Percentiles rank a stretch among this genome's conserved stretches.
phyloP scores from a whole-genome alignment of 1,139 yeast species.

The Debaryomyces coudertii region DNA sequence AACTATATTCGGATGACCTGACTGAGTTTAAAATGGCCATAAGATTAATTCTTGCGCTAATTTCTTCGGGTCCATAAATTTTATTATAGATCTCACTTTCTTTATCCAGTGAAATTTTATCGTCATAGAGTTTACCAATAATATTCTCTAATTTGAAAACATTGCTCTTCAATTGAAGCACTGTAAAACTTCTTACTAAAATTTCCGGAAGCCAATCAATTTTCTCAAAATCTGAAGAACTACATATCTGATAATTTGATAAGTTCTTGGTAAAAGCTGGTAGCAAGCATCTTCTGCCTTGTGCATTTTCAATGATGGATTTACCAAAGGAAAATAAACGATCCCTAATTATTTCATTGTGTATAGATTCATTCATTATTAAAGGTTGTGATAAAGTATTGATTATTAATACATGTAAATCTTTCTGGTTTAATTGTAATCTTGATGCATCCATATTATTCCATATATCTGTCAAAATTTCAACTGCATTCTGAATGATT shows the following conservation, averaged over 20 bases:
- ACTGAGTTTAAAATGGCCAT: conserved; percentile 47
- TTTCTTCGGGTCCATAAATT: conserved; percentile 65
- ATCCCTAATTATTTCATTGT: conserved; percentile 25
- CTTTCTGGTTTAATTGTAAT: conserved; percentile 65
- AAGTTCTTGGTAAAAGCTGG: conserved; percentile 58
- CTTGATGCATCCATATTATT: conserved; percentile 59
- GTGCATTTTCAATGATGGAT: conserved; percentile 53
- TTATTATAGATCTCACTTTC: conserved; percentile 44
- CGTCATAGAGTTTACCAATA: conserved; percentile 55
- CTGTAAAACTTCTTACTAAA: conserved; percentile 48
- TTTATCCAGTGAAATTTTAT: conserved; percentile 25
- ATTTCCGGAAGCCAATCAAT: conserved; percentile 59
- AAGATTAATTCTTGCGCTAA: conserved; percentile 54
- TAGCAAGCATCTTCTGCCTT: conserved; percentile 68
- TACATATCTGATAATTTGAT: conserved; percentile 40
- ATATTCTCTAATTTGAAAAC: conserved; percentile 63
- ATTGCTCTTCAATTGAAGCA: conserved; percentile 58
- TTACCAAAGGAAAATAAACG: conserved; percentile 40
- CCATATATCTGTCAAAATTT: conserved; percentile 56
- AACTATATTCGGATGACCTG: conserved; percentile 37
- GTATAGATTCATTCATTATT: conserved; percentile 23
- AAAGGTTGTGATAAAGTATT: conserved; percentile 38
- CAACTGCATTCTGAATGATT: conserved; percentile 24
- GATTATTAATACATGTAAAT: conserved; percentile 61
- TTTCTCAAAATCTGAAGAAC: conserved; percentile 36